These are phyloP conservation scores for Amanita exitialis DNA, from an alignment of 768 basidiomycete genomes.

Conservation along the genomic window DNA sequence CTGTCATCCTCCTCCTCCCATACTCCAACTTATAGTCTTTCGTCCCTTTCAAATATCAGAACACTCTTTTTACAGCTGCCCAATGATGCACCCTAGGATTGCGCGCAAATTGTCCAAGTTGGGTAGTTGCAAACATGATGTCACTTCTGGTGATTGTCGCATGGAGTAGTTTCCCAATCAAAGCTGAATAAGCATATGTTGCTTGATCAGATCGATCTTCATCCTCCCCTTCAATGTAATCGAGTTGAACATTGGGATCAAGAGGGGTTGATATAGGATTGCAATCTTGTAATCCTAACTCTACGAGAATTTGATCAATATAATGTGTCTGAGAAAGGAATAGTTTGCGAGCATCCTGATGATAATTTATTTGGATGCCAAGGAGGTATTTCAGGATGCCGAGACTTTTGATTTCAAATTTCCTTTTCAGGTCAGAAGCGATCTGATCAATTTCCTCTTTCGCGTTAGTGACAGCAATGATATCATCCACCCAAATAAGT, in stretches of 20 bases:
- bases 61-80: conserved; percentile 24
- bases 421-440: background rate
- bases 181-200: conserved; percentile 12
- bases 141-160: conserved; percentile 25
- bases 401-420: background rate
- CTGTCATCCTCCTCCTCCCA: background rate
- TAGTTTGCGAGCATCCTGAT: background rate
- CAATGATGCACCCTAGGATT: conserved; percentile 23
- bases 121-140: conserved; percentile 24
- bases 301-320: background rate
- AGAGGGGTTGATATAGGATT: too few species aligned
- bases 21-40: conserved; percentile 11
- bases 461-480: too few species aligned
- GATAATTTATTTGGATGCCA: background rate
- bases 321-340: background rate
- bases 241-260: too few species aligned
- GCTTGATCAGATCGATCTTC: conserved; percentile 4
- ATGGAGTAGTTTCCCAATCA: conserved; percentile 26
- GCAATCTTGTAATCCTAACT: too few species aligned
- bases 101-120: conserved; percentile 20
- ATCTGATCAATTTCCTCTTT: too few species aligned
- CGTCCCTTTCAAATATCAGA: conserved; percentile 27
- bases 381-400: background rate
- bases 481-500: too few species aligned
- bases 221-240: background rate